These are phyloP conservation scores for Coleophoma crateriformis DNA, from an alignment of 2,329 filamentous ascomycete species.

Conservation along the genomic window DNA sequence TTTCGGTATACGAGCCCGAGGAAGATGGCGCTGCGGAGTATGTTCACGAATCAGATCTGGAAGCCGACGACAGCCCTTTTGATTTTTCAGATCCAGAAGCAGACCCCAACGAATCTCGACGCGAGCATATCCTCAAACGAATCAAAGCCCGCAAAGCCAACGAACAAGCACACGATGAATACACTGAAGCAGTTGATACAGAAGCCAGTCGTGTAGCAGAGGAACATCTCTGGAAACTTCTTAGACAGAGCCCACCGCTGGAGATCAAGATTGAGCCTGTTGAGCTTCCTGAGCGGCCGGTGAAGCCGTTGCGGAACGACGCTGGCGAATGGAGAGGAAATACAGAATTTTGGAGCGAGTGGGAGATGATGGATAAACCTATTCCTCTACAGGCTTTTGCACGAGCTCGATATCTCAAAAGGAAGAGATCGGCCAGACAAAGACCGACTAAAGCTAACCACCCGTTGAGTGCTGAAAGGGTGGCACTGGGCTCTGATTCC, in stretches of 20 bases:
- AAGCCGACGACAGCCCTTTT: not conserved
- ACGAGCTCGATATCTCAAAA: not conserved
- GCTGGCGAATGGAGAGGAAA: slow-evolving; percentile 19
- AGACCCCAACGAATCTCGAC: not conserved
- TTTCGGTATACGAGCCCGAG: not conserved
- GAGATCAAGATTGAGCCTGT: slow-evolving; percentile 12
- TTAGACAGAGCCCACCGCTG: slow-evolving; percentile 20
- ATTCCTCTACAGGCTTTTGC: slow-evolving; percentile 15
- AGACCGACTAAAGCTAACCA: no score
- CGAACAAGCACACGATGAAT: slow-evolving; percentile 14
- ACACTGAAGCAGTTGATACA: slow-evolving; percentile 21
- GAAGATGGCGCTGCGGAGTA: not conserved
- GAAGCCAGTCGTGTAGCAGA: slow-evolving; percentile 20
- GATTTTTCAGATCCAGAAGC: not conserved
- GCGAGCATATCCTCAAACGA: not conserved
- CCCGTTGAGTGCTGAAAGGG: no score
- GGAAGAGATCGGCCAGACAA: not conserved
- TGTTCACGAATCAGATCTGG: not conserved
- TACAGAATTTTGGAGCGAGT: slow-evolving; percentile 21
- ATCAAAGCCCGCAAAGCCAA: slow-evolving; percentile 1
- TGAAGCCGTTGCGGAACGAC: not conserved
- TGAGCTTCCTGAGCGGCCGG: slow-evolving; percentile 3
- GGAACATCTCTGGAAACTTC: slow-evolving; percentile 19
- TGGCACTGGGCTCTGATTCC: no score
- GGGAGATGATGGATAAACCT: slow-evolving; percentile 20